Evolutionary conservation across 2,329 filamentous ascomycete species (phyloP).

Genomic region (Thielaviopsis musarum): DNA sequence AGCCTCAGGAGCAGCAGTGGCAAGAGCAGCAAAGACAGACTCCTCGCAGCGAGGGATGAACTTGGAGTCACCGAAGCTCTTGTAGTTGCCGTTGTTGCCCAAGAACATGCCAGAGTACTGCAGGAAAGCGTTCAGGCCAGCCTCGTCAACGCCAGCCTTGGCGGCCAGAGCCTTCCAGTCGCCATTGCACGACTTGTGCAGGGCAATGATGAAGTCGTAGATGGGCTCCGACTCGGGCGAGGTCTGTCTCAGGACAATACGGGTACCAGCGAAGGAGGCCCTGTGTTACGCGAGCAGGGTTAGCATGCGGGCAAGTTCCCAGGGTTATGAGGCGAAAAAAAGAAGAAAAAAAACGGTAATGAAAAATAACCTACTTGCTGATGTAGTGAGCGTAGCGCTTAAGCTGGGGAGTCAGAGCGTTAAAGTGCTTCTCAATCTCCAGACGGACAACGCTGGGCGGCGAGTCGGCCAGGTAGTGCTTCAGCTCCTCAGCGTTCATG

Average conservation of each 20-base stretch:
- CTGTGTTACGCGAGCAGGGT: constrained; percentile 23
- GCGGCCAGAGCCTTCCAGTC: constrained; percentile 53
- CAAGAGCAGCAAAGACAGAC: constrained; percentile 46
- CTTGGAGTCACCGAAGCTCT: constrained; percentile 73
- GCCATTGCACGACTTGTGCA: constrained; percentile 49
- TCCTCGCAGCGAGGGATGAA: constrained; percentile 58
- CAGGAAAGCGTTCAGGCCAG: constrained; percentile 51
- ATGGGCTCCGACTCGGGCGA: constrained; percentile 69
- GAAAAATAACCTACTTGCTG: constrained; percentile 40
- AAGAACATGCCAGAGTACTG: constrained; percentile 67
- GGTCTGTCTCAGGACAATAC: constrained; percentile 64
- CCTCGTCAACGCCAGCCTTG: constrained; percentile 45
- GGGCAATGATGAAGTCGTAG: constrained; percentile 61
- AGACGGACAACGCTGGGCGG: constrained; percentile 78
- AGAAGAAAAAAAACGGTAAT: background rate
- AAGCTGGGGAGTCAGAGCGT: constrained; percentile 55
- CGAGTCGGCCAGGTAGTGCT: constrained; percentile 77
- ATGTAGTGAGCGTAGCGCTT: constrained; percentile 88
- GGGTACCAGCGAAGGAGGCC: constrained; percentile 59
- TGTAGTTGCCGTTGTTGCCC: constrained; percentile 71
- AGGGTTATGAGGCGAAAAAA: background rate
- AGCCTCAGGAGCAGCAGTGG: constrained; percentile 41
- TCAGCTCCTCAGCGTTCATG: constrained; percentile 44
- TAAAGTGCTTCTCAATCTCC: constrained; percentile 85
- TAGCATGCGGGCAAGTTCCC: background rate